phyloP scores from a whole-genome alignment of 306 rosid genomes.

The Vigna mungo region DNA sequence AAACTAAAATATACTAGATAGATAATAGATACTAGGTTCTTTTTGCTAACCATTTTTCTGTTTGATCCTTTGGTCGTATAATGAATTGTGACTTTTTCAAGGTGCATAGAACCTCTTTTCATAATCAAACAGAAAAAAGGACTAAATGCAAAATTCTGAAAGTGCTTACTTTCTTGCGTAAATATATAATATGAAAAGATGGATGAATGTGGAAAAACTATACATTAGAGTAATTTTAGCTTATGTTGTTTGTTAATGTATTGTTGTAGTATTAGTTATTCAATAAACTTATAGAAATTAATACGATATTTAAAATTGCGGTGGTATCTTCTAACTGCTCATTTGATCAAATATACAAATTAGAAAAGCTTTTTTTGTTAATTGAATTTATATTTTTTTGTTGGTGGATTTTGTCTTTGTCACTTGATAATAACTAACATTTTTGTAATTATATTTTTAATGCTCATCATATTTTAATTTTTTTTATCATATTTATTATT shows the following conservation, averaged over 20 bases:
- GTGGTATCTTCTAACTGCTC: too few relatives aligned
- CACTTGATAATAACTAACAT: not conserved
- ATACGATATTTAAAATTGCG: not conserved
- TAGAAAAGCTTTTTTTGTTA: not conserved
- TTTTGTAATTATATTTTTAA: too few relatives aligned
- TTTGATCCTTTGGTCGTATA: not conserved
- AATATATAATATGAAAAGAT: not conserved
- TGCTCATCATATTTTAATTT: too few relatives aligned
- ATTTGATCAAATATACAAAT: not conserved
- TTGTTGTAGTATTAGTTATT: not conserved
- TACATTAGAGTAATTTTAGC: not conserved
- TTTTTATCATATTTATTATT: not conserved
- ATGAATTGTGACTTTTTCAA: constrained; percentile 33
- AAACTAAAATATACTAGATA: constrained; percentile 7
- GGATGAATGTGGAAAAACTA: not conserved
- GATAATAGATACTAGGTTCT: constrained; percentile 22
- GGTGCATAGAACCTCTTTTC: constrained; percentile 6
- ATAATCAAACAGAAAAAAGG: constrained; percentile 11
- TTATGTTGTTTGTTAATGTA: constrained; percentile 5
- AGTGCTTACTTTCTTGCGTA: not conserved
- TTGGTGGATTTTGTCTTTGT: too few relatives aligned
- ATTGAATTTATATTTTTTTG: not conserved
- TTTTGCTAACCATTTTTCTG: constrained; percentile 42
- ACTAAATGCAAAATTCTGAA: constrained; percentile 16
- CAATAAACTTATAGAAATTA: not conserved